Conservation (phyloP, 2,329 filamentous ascomycete genomes). For the Peltaster fructicola region DNA sequence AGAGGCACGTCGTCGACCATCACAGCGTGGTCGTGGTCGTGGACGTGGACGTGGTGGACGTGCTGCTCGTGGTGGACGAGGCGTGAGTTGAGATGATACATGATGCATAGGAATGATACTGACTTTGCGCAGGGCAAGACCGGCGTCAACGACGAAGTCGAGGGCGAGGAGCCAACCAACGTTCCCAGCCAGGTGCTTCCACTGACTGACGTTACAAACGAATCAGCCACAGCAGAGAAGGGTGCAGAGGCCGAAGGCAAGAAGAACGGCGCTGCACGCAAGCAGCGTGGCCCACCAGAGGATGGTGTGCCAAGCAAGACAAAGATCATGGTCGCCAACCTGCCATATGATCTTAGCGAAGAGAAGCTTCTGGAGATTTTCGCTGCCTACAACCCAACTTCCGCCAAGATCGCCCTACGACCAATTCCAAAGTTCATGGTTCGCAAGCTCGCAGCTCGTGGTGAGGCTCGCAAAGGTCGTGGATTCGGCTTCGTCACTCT, state of each 20-base stretch:
- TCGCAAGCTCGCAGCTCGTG: slow-evolving; percentile 97
- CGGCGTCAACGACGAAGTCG: slow-evolving; percentile 26
- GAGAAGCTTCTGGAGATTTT: slow-evolving; percentile 99
- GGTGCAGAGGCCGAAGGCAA: slow-evolving; percentile 24
- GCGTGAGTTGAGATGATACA: slow-evolving; percentile 35
- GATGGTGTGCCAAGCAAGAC: slow-evolving; percentile 97
- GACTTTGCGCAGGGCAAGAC: too few species aligned
- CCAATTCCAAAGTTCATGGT: slow-evolving; percentile 99
- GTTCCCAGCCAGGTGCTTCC: slow-evolving; percentile 33
- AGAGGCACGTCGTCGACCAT: slow-evolving; percentile 39
- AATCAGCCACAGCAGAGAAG: slow-evolving; percentile 37
- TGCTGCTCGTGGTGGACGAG: slow-evolving; percentile 45
- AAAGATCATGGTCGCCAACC: slow-evolving; percentile 99
- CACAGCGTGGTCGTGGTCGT: slow-evolving; percentile 37
- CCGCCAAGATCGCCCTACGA: slow-evolving; percentile 95
- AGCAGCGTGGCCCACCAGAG: slow-evolving; percentile 87
- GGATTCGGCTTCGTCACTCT: slow-evolving; percentile 97
- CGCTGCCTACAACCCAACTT: slow-evolving; percentile 73
- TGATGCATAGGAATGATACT: too few species aligned
- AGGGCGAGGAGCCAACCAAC: slow-evolving; percentile 29
- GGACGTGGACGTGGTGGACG: slow-evolving; percentile 44
- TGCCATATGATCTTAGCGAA: slow-evolving; percentile 94
- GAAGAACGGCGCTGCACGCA: slow-evolving; percentile 36
- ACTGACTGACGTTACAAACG: slow-evolving; percentile 34
- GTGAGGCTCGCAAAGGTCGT: slow-evolving; percentile 96